Percentiles rank a stretch among this genome's conserved stretches.
These are phyloP conservation scores for Lachnellula arida DNA, from an alignment of 2,329 filamentous ascomycete species.

Conservation along the genomic window DNA sequence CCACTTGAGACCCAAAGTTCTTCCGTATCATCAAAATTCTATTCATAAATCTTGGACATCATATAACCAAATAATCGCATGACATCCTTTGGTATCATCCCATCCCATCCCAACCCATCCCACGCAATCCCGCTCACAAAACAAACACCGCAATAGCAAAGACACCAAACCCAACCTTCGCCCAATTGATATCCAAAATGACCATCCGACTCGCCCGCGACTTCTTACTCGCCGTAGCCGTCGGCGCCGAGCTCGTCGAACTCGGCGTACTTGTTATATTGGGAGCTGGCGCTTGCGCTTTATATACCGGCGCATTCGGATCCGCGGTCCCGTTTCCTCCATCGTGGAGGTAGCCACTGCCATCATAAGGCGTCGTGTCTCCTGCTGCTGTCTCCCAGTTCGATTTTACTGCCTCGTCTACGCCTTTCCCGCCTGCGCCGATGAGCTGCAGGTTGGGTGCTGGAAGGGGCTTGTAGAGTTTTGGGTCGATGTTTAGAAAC, in stretches of 20 bases:
- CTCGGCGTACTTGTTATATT: constrained; percentile 12
- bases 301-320: constrained; percentile 37
- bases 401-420: constrained; percentile 33
- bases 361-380: constrained; percentile 41
- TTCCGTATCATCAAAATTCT: too few species aligned
- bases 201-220: not conserved
- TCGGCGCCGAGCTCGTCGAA: not conserved
- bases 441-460: constrained; percentile 40
- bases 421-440: constrained; percentile 40
- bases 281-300: constrained; percentile 26
- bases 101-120: not conserved
- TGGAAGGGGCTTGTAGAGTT: constrained; percentile 33
- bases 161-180: constrained; percentile 1
- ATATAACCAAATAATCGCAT: not conserved
- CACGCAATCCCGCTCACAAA: not conserved
- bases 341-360: constrained; percentile 40
- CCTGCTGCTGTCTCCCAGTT: constrained; percentile 30
- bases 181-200: not conserved
- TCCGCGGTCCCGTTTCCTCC: constrained; percentile 31
- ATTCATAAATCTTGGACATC: not conserved
- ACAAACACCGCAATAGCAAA: constrained; percentile 4
- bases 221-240: not conserved
- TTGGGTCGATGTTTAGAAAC: constrained; percentile 34
- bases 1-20: too few species aligned
- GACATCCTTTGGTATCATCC: not conserved